Evolutionary conservation across 495 filamentous ascomycete genomes (phyloP).

Genomic region (Neurospora sp.): DNA sequence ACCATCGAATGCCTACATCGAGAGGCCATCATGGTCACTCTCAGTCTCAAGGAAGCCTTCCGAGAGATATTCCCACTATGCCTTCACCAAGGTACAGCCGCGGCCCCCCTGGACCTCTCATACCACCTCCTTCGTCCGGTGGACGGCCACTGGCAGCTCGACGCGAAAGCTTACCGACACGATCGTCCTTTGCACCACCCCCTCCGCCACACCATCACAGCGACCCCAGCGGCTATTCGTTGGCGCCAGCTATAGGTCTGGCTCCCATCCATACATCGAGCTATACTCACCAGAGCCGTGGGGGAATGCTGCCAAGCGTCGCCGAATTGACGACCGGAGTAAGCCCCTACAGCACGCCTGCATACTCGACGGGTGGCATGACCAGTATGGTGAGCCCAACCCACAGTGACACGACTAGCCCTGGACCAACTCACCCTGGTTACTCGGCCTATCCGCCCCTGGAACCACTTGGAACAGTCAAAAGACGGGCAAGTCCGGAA

Average conservation of each 20-base stretch:
- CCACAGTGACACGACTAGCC: slow-evolving; percentile 31
- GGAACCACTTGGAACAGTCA: slow-evolving; percentile 17
- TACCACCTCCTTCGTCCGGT: slow-evolving; percentile 13
- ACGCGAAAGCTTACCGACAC: slow-evolving; percentile 36
- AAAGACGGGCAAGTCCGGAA: slow-evolving; percentile 35
- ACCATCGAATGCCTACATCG: slow-evolving; percentile 23
- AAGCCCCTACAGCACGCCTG: slow-evolving; percentile 43
- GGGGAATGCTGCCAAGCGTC: slow-evolving; percentile 39
- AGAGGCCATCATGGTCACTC: slow-evolving; percentile 31
- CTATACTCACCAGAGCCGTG: slow-evolving; percentile 8
- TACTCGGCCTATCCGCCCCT: slow-evolving; percentile 27
- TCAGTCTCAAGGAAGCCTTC: slow-evolving; percentile 37
- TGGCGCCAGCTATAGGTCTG: slow-evolving; percentile 25
- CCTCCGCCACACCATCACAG: not conserved
- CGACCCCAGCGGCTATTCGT: slow-evolving; percentile 16
- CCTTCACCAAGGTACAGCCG: slow-evolving; percentile 29
- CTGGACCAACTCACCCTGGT: slow-evolving; percentile 29
- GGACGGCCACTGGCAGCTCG: slow-evolving; percentile 25
- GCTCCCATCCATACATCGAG: slow-evolving; percentile 33
- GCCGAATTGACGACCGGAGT: slow-evolving; percentile 47
- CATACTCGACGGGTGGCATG: slow-evolving; percentile 33
- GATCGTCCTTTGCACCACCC: slow-evolving; percentile 22
- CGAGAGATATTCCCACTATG: slow-evolving; percentile 25
- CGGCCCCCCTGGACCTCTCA: slow-evolving; percentile 10
- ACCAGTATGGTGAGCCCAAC: slow-evolving; percentile 23